Base-by-base conservation (phyloP, 2,329 filamentous ascomycete genomes). In the Seiridium unicorne region DNA sequence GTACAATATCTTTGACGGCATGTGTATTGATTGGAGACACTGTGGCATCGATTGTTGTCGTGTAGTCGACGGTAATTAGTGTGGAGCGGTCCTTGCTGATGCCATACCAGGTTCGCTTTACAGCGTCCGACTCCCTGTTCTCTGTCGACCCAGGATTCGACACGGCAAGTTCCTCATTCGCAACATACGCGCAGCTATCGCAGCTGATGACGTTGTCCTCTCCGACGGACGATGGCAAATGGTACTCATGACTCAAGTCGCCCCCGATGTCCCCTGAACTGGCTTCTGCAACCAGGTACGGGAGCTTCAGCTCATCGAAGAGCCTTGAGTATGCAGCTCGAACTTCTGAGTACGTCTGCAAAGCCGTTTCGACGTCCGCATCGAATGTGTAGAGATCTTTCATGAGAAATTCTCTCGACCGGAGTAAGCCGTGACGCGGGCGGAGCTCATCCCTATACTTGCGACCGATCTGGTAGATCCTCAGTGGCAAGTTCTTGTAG, bases 321-420 rank as follows among this genome's bases (percentile, higher is more conserved):
- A 99, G 84, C 18, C 82, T 82, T 10, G 80, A 81, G 72, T 99
- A 99, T 1, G 90, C 89, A 44, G 74, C 73, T 55, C 90, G 86
- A 3, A 97, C 92, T 47, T 87, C 77, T 5, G 85, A 76, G 67
- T 99, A 99, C 0, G 94, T 97, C 55, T 84, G 76, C n/a, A 93
- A 78, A 1, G 94, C 94, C n/a, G 84, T 78, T 34, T 84, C 76
- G 0, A 81, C 72, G 3, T 83, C 89, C 42, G 82, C 77, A 70
- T 99, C 95, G 70, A 99, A 99, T 0, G 93, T 97, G 73, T 99
- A 99, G 1, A 99, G 83, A 73, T 99, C 95, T 75, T 99, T 99
- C 95, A 99, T 99, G 66, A 92, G 77, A 69, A 99, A 99, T 70
- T 99, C 95, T 62, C 93, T 88, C 1, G 92, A 90, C 8, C 95